A percentile compares a stretch with the other conserved stretches of the same genome.
These are phyloP conservation scores for Fusarium mangiferae DNA, from an alignment of 2,329 filamentous ascomycete species.

Conservation along the genomic window DNA sequence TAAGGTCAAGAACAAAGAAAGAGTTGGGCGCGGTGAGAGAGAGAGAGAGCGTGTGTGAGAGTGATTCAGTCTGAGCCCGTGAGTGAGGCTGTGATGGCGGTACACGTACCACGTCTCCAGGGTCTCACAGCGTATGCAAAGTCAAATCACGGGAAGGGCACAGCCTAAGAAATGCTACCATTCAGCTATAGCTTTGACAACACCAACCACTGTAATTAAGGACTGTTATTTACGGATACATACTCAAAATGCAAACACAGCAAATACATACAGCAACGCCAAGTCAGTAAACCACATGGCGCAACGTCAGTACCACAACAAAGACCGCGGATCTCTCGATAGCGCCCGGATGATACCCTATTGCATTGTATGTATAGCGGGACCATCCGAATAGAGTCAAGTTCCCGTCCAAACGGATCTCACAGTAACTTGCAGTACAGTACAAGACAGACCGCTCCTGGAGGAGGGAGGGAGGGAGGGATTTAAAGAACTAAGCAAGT, in stretches of 20 bases:
- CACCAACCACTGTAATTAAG: not conserved
- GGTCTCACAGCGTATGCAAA: not conserved
- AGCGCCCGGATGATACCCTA: constrained; percentile 8
- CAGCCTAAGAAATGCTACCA: not conserved
- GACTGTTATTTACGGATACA: not conserved
- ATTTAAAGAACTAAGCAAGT: not conserved
- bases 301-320: constrained; percentile 3
- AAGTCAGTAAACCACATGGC: constrained; percentile 19
- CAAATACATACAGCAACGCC: not conserved
- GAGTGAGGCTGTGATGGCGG: constrained; percentile 34
- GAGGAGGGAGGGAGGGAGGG: not conserved
- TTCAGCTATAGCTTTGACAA: not conserved
- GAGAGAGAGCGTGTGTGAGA: not conserved
- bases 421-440: constrained; percentile 20
- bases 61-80: not conserved
- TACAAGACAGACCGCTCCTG: constrained; percentile 23
- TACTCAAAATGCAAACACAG: not conserved
- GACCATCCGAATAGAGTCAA: constrained; percentile 21
- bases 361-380: constrained; percentile 30
- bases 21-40: constrained; percentile 12
- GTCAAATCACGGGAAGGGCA: not conserved
- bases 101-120: constrained; percentile 20
- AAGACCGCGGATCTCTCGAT: constrained; percentile 23
- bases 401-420: not conserved
- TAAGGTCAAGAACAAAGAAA: constrained; percentile 20